phyloP scores from a whole-genome alignment of 2,329 filamentous ascomycete genomes.

The Bertia moriformis region DNA sequence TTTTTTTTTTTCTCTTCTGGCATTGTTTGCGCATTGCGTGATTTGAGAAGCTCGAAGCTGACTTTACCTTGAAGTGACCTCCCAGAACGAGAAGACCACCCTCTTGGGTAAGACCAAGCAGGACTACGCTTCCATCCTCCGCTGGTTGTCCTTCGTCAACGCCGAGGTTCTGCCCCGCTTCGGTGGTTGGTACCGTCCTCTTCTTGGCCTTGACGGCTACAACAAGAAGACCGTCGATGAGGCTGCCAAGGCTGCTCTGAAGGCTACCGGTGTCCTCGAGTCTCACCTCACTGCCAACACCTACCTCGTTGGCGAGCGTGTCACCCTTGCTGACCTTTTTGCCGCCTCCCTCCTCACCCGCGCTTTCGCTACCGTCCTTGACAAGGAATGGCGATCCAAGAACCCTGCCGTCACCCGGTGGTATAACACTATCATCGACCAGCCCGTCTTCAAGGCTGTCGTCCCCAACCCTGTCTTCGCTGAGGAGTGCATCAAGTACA shows the following conservation, averaged over 20 bases:
- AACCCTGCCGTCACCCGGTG: conserved; percentile 82
- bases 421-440: conserved; percentile 88
- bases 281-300: conserved; percentile 83
- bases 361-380: conserved; percentile 88
- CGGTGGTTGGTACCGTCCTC: conserved; percentile 71
- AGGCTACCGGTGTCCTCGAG: conserved; percentile 63
- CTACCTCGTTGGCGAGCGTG: conserved; percentile 92
- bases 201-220: conserved; percentile 70
- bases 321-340: conserved; percentile 93
- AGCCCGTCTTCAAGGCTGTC: conserved; percentile 76
- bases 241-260: conserved; percentile 50
- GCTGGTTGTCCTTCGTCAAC: conserved; percentile 98
- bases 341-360: conserved; percentile 63
- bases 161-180: conserved; percentile 62
- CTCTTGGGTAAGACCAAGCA: conserved; percentile 99
- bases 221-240: conserved; percentile 98
- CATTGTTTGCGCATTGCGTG: conserved; percentile 57
- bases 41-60: conserved; percentile 49
- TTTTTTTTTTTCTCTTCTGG: conserved; percentile 69
- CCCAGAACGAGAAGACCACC: conserved; percentile 99
- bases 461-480: conserved; percentile 63
- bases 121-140: conserved; percentile 94
- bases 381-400: conserved; percentile 70
- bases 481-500: conserved; percentile 50
- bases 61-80: conserved; percentile 55